A percentile compares a stretch with the other conserved stretches of the same genome.
Conservation (phyloP, 2,329 filamentous ascomycete species). For the Acrocalymma vagum region DNA sequence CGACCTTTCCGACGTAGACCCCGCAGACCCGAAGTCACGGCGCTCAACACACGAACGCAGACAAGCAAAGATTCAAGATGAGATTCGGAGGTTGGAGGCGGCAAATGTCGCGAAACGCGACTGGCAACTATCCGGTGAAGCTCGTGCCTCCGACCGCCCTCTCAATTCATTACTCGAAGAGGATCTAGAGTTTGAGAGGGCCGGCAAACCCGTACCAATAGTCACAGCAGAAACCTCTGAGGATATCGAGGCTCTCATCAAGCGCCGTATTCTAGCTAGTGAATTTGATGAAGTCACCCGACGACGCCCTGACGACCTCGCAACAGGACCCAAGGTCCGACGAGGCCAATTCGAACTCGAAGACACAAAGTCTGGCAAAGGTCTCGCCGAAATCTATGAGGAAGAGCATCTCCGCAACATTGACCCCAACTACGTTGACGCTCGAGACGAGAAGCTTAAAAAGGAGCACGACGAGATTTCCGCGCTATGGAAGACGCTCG, state of each 20-base stretch:
- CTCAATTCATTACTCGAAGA: conserved; percentile 92
- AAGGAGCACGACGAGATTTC: conserved; percentile 86
- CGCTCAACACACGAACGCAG: conserved; percentile 86
- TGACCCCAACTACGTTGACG: conserved; percentile 83
- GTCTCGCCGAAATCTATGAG: conserved; percentile 92
- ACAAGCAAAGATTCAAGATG: conserved; percentile 84
- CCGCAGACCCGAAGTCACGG: conserved; percentile 74
- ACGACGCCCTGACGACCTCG: conserved; percentile 77
- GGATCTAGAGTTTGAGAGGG: conserved; percentile 93
- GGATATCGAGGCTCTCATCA: conserved; percentile 92
- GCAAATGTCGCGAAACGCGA: conserved; percentile 88
- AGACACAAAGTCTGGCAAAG: conserved; percentile 85
- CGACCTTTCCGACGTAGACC: conserved; percentile 69
- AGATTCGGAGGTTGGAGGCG: conserved; percentile 90
- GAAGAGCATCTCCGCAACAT: conserved; percentile 83
- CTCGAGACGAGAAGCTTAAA: conserved; percentile 81
- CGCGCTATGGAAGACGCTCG: conserved; percentile 82
- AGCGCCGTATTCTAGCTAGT: conserved; percentile 85
- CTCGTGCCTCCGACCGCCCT: conserved; percentile 80
- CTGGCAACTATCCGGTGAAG: conserved; percentile 92
- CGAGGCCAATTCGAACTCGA: conserved; percentile 83
- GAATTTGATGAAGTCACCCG: conserved; percentile 93
- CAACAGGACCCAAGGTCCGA: conserved; percentile 66
- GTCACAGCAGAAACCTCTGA: conserved; percentile 92
- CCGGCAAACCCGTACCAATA: conserved; percentile 92